Conservation (phyloP, 1,139 yeast species). For the Hyphopichia khmerensis region DNA sequence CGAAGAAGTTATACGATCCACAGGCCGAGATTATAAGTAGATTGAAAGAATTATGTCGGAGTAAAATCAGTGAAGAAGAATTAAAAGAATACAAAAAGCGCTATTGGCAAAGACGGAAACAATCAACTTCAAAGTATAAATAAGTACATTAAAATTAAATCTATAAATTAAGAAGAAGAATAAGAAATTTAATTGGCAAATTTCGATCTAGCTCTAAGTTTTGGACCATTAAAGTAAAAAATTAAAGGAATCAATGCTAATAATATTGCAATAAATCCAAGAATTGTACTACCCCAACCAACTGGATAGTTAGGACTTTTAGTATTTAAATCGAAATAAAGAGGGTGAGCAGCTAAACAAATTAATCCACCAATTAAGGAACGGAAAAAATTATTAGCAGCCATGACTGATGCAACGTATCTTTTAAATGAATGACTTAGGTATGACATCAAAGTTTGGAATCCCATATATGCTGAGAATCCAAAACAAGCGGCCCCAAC, state of each 20-base stretch:
- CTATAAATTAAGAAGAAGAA: not conserved
- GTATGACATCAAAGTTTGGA: constrained; percentile 45
- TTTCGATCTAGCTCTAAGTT: constrained; percentile 1
- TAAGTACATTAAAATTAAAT: not conserved
- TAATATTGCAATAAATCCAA: not conserved
- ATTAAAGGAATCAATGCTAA: constrained; percentile 2
- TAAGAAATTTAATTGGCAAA: constrained; percentile 1
- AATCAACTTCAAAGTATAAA: not conserved
- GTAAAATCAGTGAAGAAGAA: constrained; percentile 12
- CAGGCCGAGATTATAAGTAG: constrained; percentile 3
- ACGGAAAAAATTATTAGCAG: constrained; percentile 1
- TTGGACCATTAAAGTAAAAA: constrained; percentile 1
- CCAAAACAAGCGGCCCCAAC: constrained; percentile 29
- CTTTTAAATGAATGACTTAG: constrained; percentile 49
- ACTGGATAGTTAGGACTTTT: constrained; percentile 1
- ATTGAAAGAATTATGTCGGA: constrained; percentile 7
- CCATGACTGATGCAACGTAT: constrained; percentile 3
- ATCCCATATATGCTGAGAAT: constrained; percentile 27
- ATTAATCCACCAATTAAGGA: constrained; percentile 1
- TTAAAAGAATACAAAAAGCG: constrained; percentile 11
- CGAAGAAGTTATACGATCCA: not conserved
- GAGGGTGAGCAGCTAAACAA: constrained; percentile 1
- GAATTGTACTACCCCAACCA: constrained; percentile 2
- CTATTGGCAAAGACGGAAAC: constrained; percentile 11
- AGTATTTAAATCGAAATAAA: not conserved